phyloP scores from a whole-genome alignment of 2,329 filamentous ascomycete species.

The Trichophyton mentagrophytes region DNA sequence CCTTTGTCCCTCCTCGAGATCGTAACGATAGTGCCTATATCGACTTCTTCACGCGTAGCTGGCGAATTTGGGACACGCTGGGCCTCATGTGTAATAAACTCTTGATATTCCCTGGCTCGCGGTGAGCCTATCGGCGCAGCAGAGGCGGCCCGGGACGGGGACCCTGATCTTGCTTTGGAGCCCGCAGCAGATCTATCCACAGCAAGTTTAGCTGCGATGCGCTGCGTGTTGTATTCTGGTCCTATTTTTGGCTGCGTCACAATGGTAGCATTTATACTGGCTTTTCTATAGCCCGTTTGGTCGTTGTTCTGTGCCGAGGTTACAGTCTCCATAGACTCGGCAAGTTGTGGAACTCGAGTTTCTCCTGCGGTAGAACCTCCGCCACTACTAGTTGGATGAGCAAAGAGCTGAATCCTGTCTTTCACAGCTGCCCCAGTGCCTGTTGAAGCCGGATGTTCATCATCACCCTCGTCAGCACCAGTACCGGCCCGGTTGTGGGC shows the following conservation, averaged over 20 bases:
- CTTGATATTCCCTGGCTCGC: background rate
- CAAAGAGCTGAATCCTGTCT: conserved; percentile 27
- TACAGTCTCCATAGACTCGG: background rate
- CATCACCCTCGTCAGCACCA: background rate
- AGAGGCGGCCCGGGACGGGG: background rate
- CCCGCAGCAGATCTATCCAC: conserved; percentile 18
- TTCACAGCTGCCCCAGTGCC: conserved; percentile 23
- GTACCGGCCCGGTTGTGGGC: background rate
- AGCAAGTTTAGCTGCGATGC: conserved; percentile 26
- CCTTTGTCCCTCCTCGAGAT: background rate
- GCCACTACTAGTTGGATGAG: conserved; percentile 6
- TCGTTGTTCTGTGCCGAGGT: background rate
- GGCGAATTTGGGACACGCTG: background rate
- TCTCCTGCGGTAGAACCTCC: background rate
- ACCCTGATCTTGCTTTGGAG: background rate
- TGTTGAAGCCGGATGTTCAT: background rate
- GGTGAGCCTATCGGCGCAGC: background rate
- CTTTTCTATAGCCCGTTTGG: background rate
- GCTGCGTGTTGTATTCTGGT: conserved; percentile 15
- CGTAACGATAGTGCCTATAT: background rate
- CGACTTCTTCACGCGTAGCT: background rate
- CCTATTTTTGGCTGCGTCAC: background rate
- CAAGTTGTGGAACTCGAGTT: background rate
- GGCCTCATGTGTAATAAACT: background rate
- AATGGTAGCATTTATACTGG: background rate